phyloP scores from a whole-genome alignment of 1,284 basidiomycete species.

The Paramarasmius palmivorus region DNA sequence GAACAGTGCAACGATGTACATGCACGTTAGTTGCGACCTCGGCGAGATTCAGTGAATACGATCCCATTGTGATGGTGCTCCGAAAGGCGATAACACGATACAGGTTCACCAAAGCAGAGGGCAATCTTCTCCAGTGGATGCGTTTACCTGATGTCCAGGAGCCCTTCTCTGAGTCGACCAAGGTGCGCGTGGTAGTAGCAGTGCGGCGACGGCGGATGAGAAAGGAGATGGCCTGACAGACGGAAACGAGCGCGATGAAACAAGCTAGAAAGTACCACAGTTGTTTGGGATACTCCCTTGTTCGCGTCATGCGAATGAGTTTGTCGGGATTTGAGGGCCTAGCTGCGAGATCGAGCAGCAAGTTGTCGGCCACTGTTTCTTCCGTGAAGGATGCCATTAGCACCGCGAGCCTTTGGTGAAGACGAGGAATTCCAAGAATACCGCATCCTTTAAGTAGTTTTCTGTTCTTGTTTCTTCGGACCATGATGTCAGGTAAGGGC shows the following conservation, averaged over 20 bases:
- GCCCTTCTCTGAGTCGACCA: conserved; percentile 24
- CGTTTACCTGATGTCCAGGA: conserved; percentile 13
- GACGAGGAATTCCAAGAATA: too few relatives aligned
- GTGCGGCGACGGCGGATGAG: conserved; percentile 23
- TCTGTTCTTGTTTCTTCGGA: too few relatives aligned
- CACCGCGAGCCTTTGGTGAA: background rate
- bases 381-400: background rate
- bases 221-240: conserved; percentile 29
- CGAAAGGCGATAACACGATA: conserved; percentile 53
- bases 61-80: conserved; percentile 39
- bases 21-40: conserved; percentile 46
- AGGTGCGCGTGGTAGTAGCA: background rate
- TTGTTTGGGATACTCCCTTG: conserved; percentile 30
- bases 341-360: background rate
- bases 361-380: background rate
- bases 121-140: conserved; percentile 29
- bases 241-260: conserved; percentile 34
- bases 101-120: conserved; percentile 38
- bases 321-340: conserved; percentile 1
- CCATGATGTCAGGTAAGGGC: too few relatives aligned
- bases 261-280: conserved; percentile 38
- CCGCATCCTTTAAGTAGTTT: too few relatives aligned
- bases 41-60: conserved; percentile 46
- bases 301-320: conserved; percentile 8
- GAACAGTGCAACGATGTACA: conserved; percentile 47